Conservation (phyloP, 2,329 filamentous ascomycete species). For the Chaetomium sp. region DNA sequence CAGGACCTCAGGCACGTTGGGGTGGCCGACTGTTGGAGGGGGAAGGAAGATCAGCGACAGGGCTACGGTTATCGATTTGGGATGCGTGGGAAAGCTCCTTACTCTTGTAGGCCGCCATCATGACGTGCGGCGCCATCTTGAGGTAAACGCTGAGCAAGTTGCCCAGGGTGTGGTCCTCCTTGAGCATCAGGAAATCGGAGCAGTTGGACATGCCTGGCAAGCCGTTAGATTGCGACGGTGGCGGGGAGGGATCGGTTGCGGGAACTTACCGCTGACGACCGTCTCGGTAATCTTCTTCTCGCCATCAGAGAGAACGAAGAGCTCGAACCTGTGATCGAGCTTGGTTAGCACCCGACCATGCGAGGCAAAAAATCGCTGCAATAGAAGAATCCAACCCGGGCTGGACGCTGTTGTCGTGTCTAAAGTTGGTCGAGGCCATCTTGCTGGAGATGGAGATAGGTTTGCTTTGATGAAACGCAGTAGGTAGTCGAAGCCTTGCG, state of each 20-base stretch:
- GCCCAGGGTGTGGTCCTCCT: conserved; percentile 94
- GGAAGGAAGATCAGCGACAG: not conserved
- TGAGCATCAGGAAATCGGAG: conserved; percentile 93
- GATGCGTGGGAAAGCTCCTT: conserved; percentile 37
- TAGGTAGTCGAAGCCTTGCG: not conserved
- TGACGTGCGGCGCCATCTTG: conserved; percentile 78
- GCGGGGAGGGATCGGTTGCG: not conserved
- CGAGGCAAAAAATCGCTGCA: not conserved
- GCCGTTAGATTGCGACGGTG: not conserved
- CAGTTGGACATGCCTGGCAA: conserved; percentile 81
- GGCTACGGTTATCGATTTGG: not conserved
- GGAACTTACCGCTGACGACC: conserved; percentile 77
- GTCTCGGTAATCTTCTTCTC: conserved; percentile 94
- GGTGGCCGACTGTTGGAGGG: conserved; percentile 52
- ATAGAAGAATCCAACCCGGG: conserved; percentile 25
- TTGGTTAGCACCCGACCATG: conserved; percentile 27
- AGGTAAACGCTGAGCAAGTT: conserved; percentile 88
- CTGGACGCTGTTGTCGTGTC: conserved; percentile 45
- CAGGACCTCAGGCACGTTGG: conserved; percentile 62
- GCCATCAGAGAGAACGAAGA: conserved; percentile 82
- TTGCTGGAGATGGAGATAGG: conserved; percentile 29
- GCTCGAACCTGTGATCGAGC: conserved; percentile 71
- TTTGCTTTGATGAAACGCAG: not conserved
- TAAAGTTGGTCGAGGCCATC: conserved; percentile 43
- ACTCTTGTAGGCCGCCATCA: conserved; percentile 93